Percentiles rank a stretch among this genome's conserved stretches.
phyloP scores from a whole-genome alignment of 768 basidiomycete species.

The Galerina sulciceps region DNA sequence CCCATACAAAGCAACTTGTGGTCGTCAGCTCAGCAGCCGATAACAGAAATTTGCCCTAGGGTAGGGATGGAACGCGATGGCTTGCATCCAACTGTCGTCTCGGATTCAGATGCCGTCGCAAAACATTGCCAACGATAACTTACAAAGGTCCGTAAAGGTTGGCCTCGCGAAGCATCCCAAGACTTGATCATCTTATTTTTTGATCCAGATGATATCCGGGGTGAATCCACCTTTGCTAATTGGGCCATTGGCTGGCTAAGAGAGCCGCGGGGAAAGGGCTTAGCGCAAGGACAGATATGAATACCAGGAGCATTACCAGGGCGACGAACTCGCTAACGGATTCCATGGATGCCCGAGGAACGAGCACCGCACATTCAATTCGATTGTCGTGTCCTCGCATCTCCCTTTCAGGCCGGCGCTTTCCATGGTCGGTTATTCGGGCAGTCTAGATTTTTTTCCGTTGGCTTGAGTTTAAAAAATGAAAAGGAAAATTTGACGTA shows the following conservation, averaged over 20 bases:
- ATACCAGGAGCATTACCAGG: constrained; percentile 47
- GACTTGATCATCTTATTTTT: constrained; percentile 92
- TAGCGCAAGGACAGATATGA: background rate
- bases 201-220: constrained; percentile 65
- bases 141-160: no score
- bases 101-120: constrained; percentile 25
- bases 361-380: constrained; percentile 82
- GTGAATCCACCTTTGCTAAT: constrained; percentile 29
- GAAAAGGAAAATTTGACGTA: constrained; percentile 23
- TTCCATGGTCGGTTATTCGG: constrained; percentile 23
- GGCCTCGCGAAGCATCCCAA: constrained; percentile 58
- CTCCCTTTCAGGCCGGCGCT: constrained; percentile 81
- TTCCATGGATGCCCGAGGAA: constrained; percentile 73
- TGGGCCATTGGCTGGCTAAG: constrained; percentile 27
- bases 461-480: background rate
- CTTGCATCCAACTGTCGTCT: constrained; percentile 89
- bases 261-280: background rate
- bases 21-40: constrained; percentile 92
- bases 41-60: constrained; percentile 86
- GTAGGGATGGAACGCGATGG: no score
- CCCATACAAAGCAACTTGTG: no score
- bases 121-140: no score
- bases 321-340: constrained; percentile 81
- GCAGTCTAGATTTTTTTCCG: constrained; percentile 8
- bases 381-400: constrained; percentile 88